Conservation (phyloP, 2,329 filamentous ascomycete genomes). For the Xylariaceae sp. region DNA sequence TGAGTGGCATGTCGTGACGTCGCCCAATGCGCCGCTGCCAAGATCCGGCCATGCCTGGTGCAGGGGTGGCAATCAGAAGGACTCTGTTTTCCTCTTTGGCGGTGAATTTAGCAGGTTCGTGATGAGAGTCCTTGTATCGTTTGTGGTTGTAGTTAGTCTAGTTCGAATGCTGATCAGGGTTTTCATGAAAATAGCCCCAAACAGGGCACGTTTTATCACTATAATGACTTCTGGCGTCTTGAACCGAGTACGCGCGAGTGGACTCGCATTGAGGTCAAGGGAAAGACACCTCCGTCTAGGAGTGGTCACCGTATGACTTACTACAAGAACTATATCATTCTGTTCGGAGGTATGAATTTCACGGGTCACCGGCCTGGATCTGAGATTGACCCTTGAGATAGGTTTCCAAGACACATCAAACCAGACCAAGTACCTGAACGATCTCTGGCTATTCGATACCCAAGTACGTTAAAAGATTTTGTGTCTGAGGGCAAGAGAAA, state of each 20-base stretch:
- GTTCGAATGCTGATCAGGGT: slow-evolving; percentile 8
- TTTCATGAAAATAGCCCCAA: slow-evolving; percentile 14
- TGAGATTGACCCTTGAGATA: slow-evolving; percentile 19
- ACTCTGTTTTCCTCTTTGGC: slow-evolving; percentile 85
- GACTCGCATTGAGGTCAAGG: slow-evolving; percentile 77
- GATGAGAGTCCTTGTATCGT: background rate
- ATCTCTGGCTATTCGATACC: slow-evolving; percentile 95
- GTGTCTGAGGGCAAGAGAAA: background rate
- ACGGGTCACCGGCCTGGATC: background rate
- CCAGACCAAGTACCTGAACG: slow-evolving; percentile 86
- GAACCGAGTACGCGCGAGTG: slow-evolving; percentile 83
- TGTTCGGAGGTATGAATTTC: slow-evolving; percentile 63
- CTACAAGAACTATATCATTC: slow-evolving; percentile 92
- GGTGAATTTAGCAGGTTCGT: slow-evolving; percentile 79
- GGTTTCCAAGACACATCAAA: slow-evolving; percentile 94
- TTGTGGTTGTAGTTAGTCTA: background rate
- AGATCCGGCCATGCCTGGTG: slow-evolving; percentile 94
- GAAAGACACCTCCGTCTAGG: slow-evolving; percentile 74
- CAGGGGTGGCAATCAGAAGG: slow-evolving; percentile 72
- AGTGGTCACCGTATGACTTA: slow-evolving; percentile 95
- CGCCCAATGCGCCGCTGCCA: slow-evolving; percentile 84
- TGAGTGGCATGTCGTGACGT: slow-evolving; percentile 86
- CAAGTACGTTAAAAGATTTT: slow-evolving; percentile 24
- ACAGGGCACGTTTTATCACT: slow-evolving; percentile 90
- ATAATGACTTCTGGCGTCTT: slow-evolving; percentile 96